phyloP scores from a whole-genome alignment of 805 yeast genomes.

The Wickerhamiella musiphila region DNA sequence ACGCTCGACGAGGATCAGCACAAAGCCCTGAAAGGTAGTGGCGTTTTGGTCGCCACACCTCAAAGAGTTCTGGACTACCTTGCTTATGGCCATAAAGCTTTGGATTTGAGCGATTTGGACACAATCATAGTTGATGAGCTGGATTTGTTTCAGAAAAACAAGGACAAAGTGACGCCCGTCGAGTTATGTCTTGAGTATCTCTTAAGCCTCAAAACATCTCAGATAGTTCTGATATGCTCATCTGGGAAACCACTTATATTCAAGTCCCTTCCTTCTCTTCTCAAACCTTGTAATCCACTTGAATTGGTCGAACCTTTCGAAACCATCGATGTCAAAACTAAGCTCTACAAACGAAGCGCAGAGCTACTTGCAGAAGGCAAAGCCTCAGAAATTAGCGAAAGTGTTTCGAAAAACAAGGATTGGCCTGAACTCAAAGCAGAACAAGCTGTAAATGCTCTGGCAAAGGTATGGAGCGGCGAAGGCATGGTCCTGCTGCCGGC shows the following conservation, averaged over 20 bases:
- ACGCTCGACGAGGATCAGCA: conserved; percentile 13
- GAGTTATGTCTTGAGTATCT: conserved; percentile 11
- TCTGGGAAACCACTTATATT: conserved; percentile 3
- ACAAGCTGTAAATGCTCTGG: background rate
- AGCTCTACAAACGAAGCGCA: background rate
- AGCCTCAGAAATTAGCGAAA: too few relatives aligned
- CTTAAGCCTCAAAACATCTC: background rate
- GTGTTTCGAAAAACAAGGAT: background rate
- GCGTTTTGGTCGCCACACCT: conserved; percentile 36
- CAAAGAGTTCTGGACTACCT: conserved; percentile 32
- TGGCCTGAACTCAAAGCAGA: background rate
- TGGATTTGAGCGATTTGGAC: conserved; percentile 7
- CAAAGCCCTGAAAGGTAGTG: conserved; percentile 19
- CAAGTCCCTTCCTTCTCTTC: background rate
- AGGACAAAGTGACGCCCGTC: conserved; percentile 6
- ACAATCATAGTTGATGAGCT: conserved; percentile 16
- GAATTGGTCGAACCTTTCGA: background rate
- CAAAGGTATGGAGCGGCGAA: conserved; percentile 4
- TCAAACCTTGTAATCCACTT: background rate
- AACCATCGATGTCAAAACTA: background rate
- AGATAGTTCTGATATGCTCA: background rate
- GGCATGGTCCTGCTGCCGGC: conserved; percentile 6
- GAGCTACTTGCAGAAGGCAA: background rate
- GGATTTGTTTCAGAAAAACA: conserved; percentile 8
- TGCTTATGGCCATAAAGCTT: conserved; percentile 18